A percentile compares a stretch with the other conserved stretches of the same genome.
phyloP scores from a whole-genome alignment of 2,329 filamentous ascomycete genomes.

The Cladosporium cucumerinum region DNA sequence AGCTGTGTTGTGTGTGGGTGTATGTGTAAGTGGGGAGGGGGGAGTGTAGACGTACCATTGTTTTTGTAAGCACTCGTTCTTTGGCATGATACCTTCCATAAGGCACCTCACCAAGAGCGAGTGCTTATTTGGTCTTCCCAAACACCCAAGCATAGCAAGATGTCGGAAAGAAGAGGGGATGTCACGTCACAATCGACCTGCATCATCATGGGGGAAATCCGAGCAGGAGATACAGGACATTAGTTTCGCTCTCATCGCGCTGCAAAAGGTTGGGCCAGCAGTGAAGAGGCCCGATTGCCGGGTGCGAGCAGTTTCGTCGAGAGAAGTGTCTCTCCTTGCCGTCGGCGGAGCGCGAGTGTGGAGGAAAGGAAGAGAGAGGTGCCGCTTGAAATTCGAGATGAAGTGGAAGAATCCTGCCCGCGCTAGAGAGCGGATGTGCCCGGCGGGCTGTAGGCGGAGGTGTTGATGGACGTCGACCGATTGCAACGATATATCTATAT shows the following conservation, averaged over 20 bases:
- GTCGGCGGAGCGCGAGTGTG: conserved; percentile 14
- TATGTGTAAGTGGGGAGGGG: neutral
- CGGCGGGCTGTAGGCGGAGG: neutral
- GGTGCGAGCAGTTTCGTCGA: conserved; percentile 5
- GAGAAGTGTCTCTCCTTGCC: conserved; percentile 13
- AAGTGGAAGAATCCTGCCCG: neutral
- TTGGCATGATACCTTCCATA: neutral
- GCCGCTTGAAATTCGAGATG: conserved; percentile 10
- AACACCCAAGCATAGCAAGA: neutral
- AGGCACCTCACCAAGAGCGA: neutral
- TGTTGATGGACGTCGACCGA: neutral
- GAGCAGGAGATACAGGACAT: conserved; percentile 53
- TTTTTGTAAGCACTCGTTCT: neutral
- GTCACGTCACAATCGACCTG: conserved; percentile 51
- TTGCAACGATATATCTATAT: neutral
- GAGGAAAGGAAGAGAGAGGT: conserved; percentile 7
- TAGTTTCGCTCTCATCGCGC: conserved; percentile 43
- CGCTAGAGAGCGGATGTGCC: neutral
- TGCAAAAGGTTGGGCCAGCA: conserved; percentile 33
- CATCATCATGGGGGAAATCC: conserved; percentile 45
- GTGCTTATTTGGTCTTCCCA: neutral
- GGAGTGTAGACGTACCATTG: conserved; percentile 6
- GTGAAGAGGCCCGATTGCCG: conserved; percentile 39
- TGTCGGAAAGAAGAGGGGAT: conserved; percentile 22
- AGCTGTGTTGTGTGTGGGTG: neutral